Percentiles rank a stretch among this genome's conserved stretches.
phyloP scores from a whole-genome alignment of 306 rosid genomes.

The Glycine latifolia region DNA sequence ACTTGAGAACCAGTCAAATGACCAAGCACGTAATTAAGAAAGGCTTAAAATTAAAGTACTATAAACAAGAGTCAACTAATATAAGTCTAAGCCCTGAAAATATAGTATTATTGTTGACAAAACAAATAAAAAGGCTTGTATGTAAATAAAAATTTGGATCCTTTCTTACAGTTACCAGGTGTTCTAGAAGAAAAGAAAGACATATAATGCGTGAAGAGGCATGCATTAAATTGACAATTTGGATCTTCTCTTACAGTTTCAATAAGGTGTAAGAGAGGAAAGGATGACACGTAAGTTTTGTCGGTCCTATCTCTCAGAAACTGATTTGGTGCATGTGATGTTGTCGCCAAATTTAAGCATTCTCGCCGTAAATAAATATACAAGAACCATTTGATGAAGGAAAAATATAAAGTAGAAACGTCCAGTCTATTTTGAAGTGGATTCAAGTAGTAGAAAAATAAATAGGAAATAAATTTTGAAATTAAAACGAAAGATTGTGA shows the following conservation, averaged over 20 bases:
- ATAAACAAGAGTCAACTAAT: not conserved
- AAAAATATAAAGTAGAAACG: no score
- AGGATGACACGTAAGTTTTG: not conserved
- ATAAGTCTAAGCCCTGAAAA: not conserved
- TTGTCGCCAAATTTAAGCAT: no score
- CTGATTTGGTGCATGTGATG: no score
- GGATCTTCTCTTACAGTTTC: no score
- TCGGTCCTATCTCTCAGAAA: not conserved
- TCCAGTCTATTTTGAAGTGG: no score
- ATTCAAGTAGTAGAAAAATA: no score
- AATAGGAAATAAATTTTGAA: no score
- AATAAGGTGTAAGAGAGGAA: not conserved
- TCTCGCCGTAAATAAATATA: no score
- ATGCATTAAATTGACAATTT: not conserved
- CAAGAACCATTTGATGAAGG: no score
- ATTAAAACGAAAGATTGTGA: no score
- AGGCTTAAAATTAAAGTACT: not conserved
- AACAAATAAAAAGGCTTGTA: no score
- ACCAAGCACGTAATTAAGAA: not conserved
- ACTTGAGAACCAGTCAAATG: not conserved
- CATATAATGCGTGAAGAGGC: not conserved
- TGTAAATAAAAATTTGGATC: not conserved
- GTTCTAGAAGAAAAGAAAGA: not conserved
- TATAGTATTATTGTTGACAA: no score
- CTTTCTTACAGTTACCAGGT: not conserved